A percentile compares a stretch with the other conserved stretches of the same genome.
phyloP scores from a whole-genome alignment of 345 rosid genomes.

The Cardamine chenopodiifolia region DNA sequence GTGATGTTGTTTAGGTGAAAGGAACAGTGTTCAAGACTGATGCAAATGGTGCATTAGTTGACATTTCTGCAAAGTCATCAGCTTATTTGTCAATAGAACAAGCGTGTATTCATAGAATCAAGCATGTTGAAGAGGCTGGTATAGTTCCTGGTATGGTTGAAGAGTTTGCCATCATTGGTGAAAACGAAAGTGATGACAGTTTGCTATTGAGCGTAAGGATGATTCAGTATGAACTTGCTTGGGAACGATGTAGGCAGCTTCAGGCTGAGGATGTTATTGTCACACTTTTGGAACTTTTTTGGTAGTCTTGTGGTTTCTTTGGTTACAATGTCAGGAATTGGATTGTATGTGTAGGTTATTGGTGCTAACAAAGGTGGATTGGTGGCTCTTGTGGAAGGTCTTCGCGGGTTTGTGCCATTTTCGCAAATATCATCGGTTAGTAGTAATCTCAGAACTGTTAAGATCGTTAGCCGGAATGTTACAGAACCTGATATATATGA shows the following conservation, averaged over 20 bases:
- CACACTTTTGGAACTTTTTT: conserved; percentile 41
- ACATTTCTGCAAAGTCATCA: conserved; percentile 82
- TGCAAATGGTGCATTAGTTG: conserved; percentile 75
- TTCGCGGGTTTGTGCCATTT: conserved; percentile 92
- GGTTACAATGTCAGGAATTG: conserved; percentile 10
- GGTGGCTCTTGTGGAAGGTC: conserved; percentile 82
- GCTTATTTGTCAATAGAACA: conserved; percentile 80
- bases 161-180: conserved; percentile 87
- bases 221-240: conserved; percentile 80
- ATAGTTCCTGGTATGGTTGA: conserved; percentile 77
- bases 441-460: conserved; percentile 36
- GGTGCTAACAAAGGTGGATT: conserved; percentile 93
- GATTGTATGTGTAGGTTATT: conserved; percentile 58
- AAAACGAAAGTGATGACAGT: conserved; percentile 81
- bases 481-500: conserved; percentile 7
- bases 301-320: conserved; percentile 16
- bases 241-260: conserved; percentile 98
- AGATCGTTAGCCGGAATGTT: neutral
- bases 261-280: conserved; percentile 90
- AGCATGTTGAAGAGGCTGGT: conserved; percentile 84
- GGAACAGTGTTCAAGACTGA: conserved; percentile 84
- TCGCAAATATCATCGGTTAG: conserved; percentile 89
- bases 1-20: conserved; percentile 59
- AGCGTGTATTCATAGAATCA: conserved; percentile 75
- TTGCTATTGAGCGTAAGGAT: conserved; percentile 73